Percentiles rank a stretch among this genome's conserved stretches.
phyloP scores from a whole-genome alignment of 257 asterid genomes.

The Orobanche coerulescens region DNA sequence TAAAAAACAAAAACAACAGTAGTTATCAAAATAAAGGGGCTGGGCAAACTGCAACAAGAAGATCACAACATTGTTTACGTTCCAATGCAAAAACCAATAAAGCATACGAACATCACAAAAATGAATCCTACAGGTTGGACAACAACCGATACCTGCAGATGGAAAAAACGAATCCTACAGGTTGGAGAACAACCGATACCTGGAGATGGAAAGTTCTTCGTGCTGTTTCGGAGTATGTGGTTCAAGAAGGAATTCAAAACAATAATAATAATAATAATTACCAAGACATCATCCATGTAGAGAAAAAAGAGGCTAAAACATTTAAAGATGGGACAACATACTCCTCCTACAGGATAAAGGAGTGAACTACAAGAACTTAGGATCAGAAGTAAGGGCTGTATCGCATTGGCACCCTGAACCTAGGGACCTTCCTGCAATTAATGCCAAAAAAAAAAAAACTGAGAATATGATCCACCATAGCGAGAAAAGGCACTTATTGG shows the following conservation, averaged over 20 bases:
- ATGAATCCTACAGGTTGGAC: too few relatives aligned
- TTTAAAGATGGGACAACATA: background rate
- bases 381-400: slow-evolving; percentile 50
- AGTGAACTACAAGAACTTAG: background rate
- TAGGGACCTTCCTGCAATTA: slow-evolving; percentile 54
- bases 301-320: background rate
- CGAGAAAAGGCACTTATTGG: background rate
- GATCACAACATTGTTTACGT: too few relatives aligned
- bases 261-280: background rate
- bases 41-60: too few relatives aligned
- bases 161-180: too few relatives aligned
- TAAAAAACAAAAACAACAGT: too few relatives aligned
- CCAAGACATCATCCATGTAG: slow-evolving; percentile 1
- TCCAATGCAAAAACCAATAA: background rate
- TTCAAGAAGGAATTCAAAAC: too few relatives aligned
- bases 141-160: background rate
- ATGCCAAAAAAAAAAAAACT: background rate
- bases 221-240: background rate
- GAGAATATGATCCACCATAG: background rate
- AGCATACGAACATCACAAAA: background rate
- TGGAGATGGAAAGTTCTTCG: background rate
- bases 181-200: too few relatives aligned
- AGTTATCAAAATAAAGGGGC: too few relatives aligned
- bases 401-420: slow-evolving; percentile 54
- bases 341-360: slow-evolving; percentile 5